These are phyloP conservation scores for Penicillium sp. DNA, from an alignment of 2,329 filamentous ascomycete species.

Conservation along the genomic window DNA sequence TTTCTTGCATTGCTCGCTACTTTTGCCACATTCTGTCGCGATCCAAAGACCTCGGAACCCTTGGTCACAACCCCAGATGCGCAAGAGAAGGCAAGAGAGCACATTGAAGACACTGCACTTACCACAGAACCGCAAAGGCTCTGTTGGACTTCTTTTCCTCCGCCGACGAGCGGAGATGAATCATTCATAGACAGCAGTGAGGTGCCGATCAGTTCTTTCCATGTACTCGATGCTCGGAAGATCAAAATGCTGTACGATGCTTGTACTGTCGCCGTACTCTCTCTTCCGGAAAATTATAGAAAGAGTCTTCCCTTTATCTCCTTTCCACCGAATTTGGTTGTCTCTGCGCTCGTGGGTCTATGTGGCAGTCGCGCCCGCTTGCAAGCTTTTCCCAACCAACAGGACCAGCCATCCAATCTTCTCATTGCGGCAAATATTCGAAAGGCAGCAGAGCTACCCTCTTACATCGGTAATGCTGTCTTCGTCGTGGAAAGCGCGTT, in stretches of 20 bases:
- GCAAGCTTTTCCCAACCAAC: background rate
- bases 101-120: background rate
- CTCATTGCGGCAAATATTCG: background rate
- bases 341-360: background rate
- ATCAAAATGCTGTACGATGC: background rate
- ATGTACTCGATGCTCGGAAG: background rate
- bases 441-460: background rate
- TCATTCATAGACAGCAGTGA: background rate
- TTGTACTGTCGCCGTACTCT: background rate
- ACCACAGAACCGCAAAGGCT: background rate
- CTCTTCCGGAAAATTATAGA: background rate
- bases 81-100: background rate
- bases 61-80: background rate
- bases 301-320: background rate
- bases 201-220: background rate
- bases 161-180: background rate
- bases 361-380: background rate
- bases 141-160: background rate
- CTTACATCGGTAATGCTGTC: background rate
- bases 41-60: background rate
- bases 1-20: background rate
- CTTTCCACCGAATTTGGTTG: background rate
- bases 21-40: background rate
- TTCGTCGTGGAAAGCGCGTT: background rate
- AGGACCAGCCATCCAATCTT: background rate